Conservation (phyloP, 352 stramenopile genomes). For the Pythium brassicae region DNA sequence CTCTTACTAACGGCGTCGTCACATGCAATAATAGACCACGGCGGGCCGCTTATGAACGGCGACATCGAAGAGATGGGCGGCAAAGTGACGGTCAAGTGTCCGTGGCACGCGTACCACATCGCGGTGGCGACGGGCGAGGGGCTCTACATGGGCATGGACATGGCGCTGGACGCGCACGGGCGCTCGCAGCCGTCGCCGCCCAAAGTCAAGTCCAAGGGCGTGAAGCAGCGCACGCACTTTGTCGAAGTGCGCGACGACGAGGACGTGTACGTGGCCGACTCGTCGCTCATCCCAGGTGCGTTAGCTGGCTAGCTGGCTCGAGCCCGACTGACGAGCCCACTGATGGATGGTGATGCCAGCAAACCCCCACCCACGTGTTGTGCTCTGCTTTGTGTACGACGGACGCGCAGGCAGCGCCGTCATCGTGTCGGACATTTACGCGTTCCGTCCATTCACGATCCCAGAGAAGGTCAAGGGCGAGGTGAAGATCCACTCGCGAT, state of each 20-base stretch:
- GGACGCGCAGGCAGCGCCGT: constrained; percentile 19
- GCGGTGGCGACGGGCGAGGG: constrained; percentile 75
- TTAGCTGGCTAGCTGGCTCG: too few species aligned
- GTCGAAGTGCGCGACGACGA: constrained; percentile 64
- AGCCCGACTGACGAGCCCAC: too few species aligned
- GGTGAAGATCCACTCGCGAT: constrained; percentile 67
- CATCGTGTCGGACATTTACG: constrained; percentile 73
- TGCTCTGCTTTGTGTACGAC: too few species aligned
- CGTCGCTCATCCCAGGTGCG: constrained; percentile 51
- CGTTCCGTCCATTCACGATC: constrained; percentile 51
- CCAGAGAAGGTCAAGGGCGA: constrained; percentile 34
- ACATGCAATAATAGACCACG: constrained; percentile 52
- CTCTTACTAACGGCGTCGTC: too few species aligned
- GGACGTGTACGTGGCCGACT: constrained; percentile 77
- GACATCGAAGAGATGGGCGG: constrained; percentile 84
- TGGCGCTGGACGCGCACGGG: constrained; percentile 42
- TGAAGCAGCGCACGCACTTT: constrained; percentile 83
- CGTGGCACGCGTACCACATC: constrained; percentile 86
- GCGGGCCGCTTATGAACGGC: constrained; percentile 67
- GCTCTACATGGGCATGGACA: constrained; percentile 82
- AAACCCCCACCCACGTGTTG: too few species aligned
- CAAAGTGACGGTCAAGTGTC: constrained; percentile 77
- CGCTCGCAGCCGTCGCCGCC: constrained; percentile 48
- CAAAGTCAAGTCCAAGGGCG: constrained; percentile 74
- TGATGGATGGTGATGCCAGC: too few species aligned